These are phyloP conservation scores for Candida incommunis DNA, from an alignment of 805 yeast genomes.

Conservation along the genomic window DNA sequence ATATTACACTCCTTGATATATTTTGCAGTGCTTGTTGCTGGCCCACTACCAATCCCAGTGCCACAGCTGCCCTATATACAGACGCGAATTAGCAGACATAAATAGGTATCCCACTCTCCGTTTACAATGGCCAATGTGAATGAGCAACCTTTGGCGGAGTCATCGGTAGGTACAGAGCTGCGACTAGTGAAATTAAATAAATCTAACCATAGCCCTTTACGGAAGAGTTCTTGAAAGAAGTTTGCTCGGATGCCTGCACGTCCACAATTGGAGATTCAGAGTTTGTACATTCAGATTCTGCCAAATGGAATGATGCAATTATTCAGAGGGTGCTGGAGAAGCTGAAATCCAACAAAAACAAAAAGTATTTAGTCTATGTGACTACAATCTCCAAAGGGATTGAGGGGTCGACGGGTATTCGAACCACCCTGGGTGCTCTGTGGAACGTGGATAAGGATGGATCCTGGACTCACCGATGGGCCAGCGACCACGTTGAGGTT, in stretches of 20 bases:
- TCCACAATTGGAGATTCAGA: background rate
- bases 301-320: background rate
- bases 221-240: background rate
- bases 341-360: conserved; percentile 5
- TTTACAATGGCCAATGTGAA: background rate
- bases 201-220: background rate
- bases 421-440: conserved; percentile 10
- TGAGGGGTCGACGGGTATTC: conserved; percentile 12
- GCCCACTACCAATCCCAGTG: too few species aligned
- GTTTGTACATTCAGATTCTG: background rate
- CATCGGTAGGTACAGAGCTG: background rate
- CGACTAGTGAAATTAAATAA: background rate
- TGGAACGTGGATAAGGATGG: conserved; percentile 16
- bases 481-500: conserved; percentile 10
- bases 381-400: conserved; percentile 9
- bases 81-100: too few species aligned
- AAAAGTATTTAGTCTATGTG: conserved; percentile 11
- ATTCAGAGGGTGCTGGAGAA: background rate
- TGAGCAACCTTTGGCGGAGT: background rate
- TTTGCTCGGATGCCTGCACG: background rate
- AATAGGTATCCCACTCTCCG: too few species aligned
- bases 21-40: too few species aligned
- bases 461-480: conserved; percentile 12
- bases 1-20: too few species aligned
- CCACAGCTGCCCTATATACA: too few species aligned